phyloP scores from a whole-genome alignment of 1,284 basidiomycete genomes.

The Singerocomus inundabilis region DNA sequence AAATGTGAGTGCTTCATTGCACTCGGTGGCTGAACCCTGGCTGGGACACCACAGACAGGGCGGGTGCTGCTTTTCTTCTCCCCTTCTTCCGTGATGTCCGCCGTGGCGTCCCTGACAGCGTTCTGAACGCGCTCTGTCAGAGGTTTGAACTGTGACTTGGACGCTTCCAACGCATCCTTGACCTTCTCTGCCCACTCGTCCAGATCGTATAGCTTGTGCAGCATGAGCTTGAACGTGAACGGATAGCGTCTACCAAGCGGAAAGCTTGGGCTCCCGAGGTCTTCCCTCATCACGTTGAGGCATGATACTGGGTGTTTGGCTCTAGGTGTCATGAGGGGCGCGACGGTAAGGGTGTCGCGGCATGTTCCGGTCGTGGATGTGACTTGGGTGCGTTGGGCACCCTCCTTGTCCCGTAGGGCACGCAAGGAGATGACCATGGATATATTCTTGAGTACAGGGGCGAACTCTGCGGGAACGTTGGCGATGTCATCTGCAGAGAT shows the following conservation, averaged over 20 bases:
- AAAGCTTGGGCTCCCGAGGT: conserved; percentile 38
- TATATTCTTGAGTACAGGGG: conserved; percentile 45
- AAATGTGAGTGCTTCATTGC: background rate
- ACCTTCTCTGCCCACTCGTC: conserved; percentile 62
- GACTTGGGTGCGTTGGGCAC: conserved; percentile 9
- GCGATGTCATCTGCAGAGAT: conserved; percentile 35
- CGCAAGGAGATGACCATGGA: conserved; percentile 40
- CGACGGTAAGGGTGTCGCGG: conserved; percentile 33
- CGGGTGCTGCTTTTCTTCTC: conserved; percentile 27
- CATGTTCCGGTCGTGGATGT: conserved; percentile 21
- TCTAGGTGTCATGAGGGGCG: background rate
- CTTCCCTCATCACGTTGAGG: conserved; percentile 5
- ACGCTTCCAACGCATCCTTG: conserved; percentile 51
- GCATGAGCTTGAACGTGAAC: conserved; percentile 65
- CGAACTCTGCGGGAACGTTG: conserved; percentile 43
- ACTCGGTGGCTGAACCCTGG: conserved; percentile 14
- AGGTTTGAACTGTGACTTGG: conserved; percentile 53
- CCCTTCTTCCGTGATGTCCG: conserved; percentile 24
- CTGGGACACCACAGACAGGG: conserved; percentile 23
- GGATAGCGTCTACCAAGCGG: conserved; percentile 45
- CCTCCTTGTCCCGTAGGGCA: conserved; percentile 18
- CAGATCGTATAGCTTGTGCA: conserved; percentile 60
- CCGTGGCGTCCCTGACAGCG: conserved; percentile 15
- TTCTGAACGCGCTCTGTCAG: conserved; percentile 39
- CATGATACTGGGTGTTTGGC: background rate